Base-by-base conservation (phyloP, 2,329 filamentous ascomycete genomes). In the Alternaria atra region DNA sequence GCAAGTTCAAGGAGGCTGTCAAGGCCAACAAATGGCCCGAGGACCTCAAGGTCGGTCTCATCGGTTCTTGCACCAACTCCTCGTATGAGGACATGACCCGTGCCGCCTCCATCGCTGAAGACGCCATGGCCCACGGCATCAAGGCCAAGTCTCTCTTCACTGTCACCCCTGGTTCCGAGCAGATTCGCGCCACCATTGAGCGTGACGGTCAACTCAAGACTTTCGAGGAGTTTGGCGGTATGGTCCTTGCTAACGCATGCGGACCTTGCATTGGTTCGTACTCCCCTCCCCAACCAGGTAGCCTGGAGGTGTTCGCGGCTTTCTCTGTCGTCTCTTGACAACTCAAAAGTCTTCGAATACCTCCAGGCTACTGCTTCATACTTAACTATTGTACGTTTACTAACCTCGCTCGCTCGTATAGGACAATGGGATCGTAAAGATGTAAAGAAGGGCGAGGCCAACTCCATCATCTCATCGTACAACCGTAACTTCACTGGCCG, bases 401-500 rank as follows among this genome's bases (percentile, higher is more conserved):
- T 20, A 20, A 20, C 20, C 20, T 20, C 20, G 20, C 20, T 20
- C 20, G 20, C 20, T 20, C 20, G 20, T 2, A 20, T 20, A 20
- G 20, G 20, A 20, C 32, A 98, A 83, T 98, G 95, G 95, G 93
- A 97, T 77, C 91, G 95, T 71, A 86, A 84, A 69, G 94, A 98
- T 73, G 93, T 97, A 58, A 91, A 94, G 87, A 97, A 98, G 89
- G 94, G 94, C 70, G 90, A 92, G 73, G 85, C 93, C 75, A 99
- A 99, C 89, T 96, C 93, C 6, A 99, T 99, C 80, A 86, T 99
- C 79, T 97, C 94, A 47, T 98, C 95, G 29, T 99, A 97, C 90
- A 99, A 99, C 91, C 93, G 95, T 83, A 98, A 99, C 89, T 98
- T 99, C 86, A 98, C 94, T 64, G 94, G 94, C 70, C 93, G 95